Evolutionary conservation across 1,139 yeast species (phyloP).

Genomic region (Candida buenavistaensis): DNA sequence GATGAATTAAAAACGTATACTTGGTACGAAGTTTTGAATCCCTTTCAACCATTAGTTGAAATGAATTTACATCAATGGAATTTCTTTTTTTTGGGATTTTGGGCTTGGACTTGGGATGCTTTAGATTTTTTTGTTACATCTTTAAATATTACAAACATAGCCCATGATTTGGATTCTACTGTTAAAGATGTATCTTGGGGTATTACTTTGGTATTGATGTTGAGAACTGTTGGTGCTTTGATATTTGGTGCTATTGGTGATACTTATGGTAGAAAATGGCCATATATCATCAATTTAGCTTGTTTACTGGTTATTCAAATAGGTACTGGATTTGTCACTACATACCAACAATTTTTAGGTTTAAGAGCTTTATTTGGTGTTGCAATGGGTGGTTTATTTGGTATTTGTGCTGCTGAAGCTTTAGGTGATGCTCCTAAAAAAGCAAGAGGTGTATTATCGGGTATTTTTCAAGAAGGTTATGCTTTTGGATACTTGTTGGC

Average conservation of each 20-base stretch:
- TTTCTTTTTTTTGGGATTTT: constrained; percentile 33
- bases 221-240: constrained; percentile 44
- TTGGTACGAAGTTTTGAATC: constrained; percentile 33
- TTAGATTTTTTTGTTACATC: constrained; percentile 43
- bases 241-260: constrained; percentile 41
- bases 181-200: constrained; percentile 43
- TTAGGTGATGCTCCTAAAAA: constrained; percentile 37
- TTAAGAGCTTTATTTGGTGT: constrained; percentile 43
- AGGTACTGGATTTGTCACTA: constrained; percentile 42
- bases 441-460: constrained; percentile 43
- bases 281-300: constrained; percentile 31
- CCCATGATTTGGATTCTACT: constrained; percentile 25
- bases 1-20: constrained; percentile 29
- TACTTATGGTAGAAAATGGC: constrained; percentile 38
- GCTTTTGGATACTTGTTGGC: constrained; percentile 46
- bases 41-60: constrained; percentile 31
- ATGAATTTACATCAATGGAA: constrained; percentile 36
- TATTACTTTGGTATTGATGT: constrained; percentile 45
- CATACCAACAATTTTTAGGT: constrained; percentile 38
- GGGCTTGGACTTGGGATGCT: constrained; percentile 48
- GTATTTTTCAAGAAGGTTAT: constrained; percentile 41
- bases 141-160: constrained; percentile 31
- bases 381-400: constrained; percentile 46
- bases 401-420: constrained; percentile 40
- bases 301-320: constrained; percentile 37